phyloP scores from a whole-genome alignment of 176 grass and related monocot species.

The Oryza rufipogon region DNA sequence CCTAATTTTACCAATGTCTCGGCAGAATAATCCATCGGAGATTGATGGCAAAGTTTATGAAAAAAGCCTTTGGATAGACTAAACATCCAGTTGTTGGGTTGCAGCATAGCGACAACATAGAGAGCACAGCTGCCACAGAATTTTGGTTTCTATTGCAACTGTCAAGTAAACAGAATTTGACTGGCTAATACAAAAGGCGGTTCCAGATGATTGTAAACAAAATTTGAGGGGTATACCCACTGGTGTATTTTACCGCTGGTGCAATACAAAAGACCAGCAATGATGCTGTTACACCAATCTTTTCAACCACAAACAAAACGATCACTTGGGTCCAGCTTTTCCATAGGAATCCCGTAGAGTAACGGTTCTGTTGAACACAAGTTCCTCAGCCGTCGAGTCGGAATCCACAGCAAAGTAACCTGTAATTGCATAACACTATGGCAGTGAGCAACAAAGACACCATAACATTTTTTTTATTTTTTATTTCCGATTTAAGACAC shows the following conservation, averaged over 20 bases:
- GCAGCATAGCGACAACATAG: too few relatives aligned
- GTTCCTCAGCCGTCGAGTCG: constrained; percentile 4
- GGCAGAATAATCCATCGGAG: too few relatives aligned
- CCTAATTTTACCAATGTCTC: too few relatives aligned
- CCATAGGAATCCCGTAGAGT: constrained; percentile 37
- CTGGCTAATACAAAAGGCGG: not conserved
- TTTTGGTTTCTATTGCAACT: not conserved
- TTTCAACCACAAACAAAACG: not conserved
- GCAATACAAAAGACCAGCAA: not conserved
- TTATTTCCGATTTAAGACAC: not conserved
- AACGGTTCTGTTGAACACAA: constrained; percentile 37
- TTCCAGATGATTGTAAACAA: not conserved
- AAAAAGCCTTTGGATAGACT: too few relatives aligned
- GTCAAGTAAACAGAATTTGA: not conserved
- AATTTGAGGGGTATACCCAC: not conserved
- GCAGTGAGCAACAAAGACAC: not conserved
- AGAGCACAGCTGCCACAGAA: too few relatives aligned
- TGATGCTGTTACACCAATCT: not conserved
- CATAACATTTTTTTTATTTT: not conserved
- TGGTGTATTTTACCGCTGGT: not conserved
- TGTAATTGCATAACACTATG: not conserved
- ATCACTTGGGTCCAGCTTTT: constrained; percentile 39
- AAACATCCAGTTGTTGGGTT: too few relatives aligned
- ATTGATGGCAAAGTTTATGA: too few relatives aligned
- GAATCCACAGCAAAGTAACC: constrained; percentile 42